A percentile compares a stretch with the other conserved stretches of the same genome.
Conservation (phyloP, 2,329 filamentous ascomycete genomes). For the Tothia fuscella region DNA sequence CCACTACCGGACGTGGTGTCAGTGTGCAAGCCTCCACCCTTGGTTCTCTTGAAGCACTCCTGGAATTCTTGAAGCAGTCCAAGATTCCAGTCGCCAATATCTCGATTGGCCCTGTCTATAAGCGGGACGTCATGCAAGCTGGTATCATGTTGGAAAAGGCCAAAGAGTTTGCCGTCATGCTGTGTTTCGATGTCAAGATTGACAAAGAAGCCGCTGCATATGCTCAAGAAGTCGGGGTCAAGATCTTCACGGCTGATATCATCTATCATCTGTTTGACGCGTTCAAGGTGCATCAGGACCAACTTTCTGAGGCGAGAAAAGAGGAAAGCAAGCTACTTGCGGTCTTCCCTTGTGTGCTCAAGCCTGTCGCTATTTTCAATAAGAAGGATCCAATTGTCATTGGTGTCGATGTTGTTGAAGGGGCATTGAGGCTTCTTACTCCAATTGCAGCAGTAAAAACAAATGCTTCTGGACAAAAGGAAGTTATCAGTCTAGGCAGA, state of each 20-base stretch:
- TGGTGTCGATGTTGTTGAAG: conserved; percentile 90
- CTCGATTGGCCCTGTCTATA: conserved; percentile 93
- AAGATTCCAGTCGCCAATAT: conserved; percentile 98
- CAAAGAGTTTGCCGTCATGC: conserved; percentile 95
- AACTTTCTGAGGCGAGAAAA: conserved; percentile 81
- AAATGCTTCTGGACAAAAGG: conserved; percentile 71
- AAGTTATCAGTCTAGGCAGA: conserved; percentile 75
- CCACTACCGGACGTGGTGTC: conserved; percentile 86
- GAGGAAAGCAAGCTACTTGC: conserved; percentile 91
- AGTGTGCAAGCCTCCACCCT: conserved; percentile 95
- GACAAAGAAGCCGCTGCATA: conserved; percentile 91
- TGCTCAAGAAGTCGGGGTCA: conserved; percentile 87
- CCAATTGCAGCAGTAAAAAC: conserved; percentile 79
- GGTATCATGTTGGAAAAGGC: conserved; percentile 94
- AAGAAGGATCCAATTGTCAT: conserved; percentile 93
- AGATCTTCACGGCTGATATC: conserved; percentile 97
- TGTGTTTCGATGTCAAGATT: conserved; percentile 98
- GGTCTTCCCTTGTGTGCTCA: conserved; percentile 91
- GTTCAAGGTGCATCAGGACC: conserved; percentile 89
- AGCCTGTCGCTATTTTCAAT: conserved; percentile 90
- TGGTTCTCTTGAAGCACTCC: conserved; percentile 85
- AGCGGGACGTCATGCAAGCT: conserved; percentile 89
- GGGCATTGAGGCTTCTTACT: conserved; percentile 73
- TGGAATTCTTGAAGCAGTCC: conserved; percentile 89
- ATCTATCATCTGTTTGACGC: conserved; percentile 98